A percentile compares a stretch with the other conserved stretches of the same genome.
Evolutionary conservation across 2,329 filamentous ascomycete species (phyloP).

Genomic region (Fusarium sp.): DNA sequence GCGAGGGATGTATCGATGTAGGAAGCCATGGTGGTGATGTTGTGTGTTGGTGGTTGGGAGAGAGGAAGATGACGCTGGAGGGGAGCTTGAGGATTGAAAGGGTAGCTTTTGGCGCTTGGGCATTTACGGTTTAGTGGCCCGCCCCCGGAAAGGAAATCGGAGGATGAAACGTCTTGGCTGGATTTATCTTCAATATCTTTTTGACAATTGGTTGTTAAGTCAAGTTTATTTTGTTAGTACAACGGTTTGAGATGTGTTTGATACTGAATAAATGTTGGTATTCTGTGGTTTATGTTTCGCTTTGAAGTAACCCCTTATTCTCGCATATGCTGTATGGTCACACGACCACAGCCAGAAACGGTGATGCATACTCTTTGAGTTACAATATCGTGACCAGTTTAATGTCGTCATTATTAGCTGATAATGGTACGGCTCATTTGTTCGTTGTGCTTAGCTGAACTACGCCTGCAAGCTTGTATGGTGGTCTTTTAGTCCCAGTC

Average conservation of each 20-base stretch:
- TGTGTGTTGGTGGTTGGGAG: neutral
- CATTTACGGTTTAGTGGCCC: slow-evolving; percentile 26
- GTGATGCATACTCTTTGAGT: neutral
- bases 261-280: neutral
- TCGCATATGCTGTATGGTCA: neutral
- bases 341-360: neutral
- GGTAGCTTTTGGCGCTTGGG: slow-evolving; percentile 30
- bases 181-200: neutral
- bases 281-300: neutral
- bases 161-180: slow-evolving; percentile 23
- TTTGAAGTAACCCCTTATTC: neutral
- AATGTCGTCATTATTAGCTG: neutral
- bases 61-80: slow-evolving; percentile 4
- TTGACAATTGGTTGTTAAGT: neutral
- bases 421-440: accelerated
- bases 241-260: too few relatives aligned
- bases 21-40: slow-evolving; percentile 46
- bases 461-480: accelerated
- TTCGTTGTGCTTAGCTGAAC: neutral
- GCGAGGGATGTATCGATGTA: slow-evolving; percentile 49
- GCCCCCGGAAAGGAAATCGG: slow-evolving; percentile 7
- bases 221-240: neutral
- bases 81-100: slow-evolving; percentile 24
- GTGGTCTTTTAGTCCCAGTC: accelerated
- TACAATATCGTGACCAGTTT: accelerated